Base-by-base conservation (phyloP, 2,329 filamentous ascomycete species). In the Botrytis elliptica region DNA sequence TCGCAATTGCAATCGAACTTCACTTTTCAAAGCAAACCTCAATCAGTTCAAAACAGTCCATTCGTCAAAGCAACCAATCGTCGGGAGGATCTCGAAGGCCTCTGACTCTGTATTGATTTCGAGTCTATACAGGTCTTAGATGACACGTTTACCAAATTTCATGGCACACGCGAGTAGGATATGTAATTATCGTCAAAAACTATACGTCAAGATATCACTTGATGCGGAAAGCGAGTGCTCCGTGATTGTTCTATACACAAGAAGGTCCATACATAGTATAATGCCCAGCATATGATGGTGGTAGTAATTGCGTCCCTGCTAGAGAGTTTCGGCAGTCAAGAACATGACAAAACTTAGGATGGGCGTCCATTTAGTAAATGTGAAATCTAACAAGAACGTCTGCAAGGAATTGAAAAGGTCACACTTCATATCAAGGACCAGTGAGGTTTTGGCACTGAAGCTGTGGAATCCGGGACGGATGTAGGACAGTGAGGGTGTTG, bases 401-500 rank as follows among this genome's bases (percentile, higher is more conserved):
- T 29, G 25, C 52, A 29, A 57, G 52, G n/a, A 55, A 18, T 16
- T 1, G 2, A 55, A 29, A 18, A 29, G 12, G 12, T 18, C 25
- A 3, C 14, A 16, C 52, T 29, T 29, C 8, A 57, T 18, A 29
- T 29, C 52, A 29, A 57, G 14, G n/a, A 29, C 52, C 8, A 18
- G 6, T 16, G 29, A 29, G n/a, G n/a, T 18, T 9, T 57, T 57
- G 14, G 6, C 18, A 57, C n/a, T 18, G 14, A 14, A 8, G n/a
- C 14, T 9, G 52, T 29, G n/a, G 14, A 8, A 57, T 29, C 3
- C 18, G n/a, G 14, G 3, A 8, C 52, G 3, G n/a, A 9, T 57
- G 2, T 9, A 18, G n/a, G 73, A 52, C 36, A 57, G 14, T 72
- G 46, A 74, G 29, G 65, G 72, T 72, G 75, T 78, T 49, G 75